phyloP scores from a whole-genome alignment of 202 grass and related monocot genomes.

The Eragrostis tef region DNA sequence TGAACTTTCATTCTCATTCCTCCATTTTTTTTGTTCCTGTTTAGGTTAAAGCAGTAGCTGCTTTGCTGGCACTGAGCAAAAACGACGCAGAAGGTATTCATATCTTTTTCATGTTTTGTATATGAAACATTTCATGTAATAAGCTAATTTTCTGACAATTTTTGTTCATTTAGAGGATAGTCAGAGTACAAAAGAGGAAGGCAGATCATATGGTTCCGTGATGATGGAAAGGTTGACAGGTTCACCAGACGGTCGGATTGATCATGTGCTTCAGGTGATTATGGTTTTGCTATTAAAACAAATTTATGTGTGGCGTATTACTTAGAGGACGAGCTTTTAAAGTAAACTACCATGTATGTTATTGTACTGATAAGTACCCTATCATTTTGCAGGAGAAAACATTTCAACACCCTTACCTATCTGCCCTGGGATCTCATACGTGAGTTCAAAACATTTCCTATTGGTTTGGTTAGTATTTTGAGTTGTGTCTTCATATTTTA shows the following conservation, averaged over 20 bases:
- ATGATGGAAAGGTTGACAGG: constrained; percentile 97
- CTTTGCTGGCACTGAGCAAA: constrained; percentile 71
- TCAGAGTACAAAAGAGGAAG: constrained; percentile 54
- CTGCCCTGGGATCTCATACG: constrained; percentile 91
- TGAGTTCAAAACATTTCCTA: constrained; percentile 53
- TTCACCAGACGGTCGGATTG: constrained; percentile 74
- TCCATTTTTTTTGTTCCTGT: constrained; percentile 25
- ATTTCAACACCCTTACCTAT: constrained; percentile 88
- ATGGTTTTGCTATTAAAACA: constrained; percentile 29
- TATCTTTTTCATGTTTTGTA: constrained; percentile 24
- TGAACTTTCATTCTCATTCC: constrained; percentile 30
- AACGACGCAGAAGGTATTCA: constrained; percentile 67
- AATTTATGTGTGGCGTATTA: constrained; percentile 3
- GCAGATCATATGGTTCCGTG: constrained; percentile 81
- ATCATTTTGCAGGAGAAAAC: constrained; percentile 80
- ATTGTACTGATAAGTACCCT: background rate
- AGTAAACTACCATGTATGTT: constrained; percentile 1
- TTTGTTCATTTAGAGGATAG: constrained; percentile 48
- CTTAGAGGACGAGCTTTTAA: background rate
- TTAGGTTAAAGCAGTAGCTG: constrained; percentile 83
- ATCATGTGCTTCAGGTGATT: constrained; percentile 94
- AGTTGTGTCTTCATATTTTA: constrained; percentile 22
- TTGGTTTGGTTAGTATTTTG: constrained; percentile 24
- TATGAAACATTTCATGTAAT: background rate
- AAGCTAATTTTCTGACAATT: background rate